Evolutionary conservation across 2,329 filamentous ascomycete genomes (phyloP).

Genomic region (Cladophialophora carrionii): DNA sequence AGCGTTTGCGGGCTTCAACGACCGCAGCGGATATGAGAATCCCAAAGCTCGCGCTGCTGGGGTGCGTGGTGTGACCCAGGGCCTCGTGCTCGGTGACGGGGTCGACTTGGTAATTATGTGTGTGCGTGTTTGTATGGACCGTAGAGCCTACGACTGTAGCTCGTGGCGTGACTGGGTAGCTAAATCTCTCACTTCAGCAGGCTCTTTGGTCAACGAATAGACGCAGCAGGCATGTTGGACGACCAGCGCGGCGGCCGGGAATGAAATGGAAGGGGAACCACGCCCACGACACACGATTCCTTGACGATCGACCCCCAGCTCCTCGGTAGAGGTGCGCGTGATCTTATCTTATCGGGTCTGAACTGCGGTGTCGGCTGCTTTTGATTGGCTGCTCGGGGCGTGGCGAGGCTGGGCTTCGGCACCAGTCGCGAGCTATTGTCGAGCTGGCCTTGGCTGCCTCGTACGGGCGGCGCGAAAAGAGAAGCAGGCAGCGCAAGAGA

Average conservation of each 20-base stretch:
- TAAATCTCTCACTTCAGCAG: too few relatives aligned
- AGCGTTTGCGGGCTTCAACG: too few relatives aligned
- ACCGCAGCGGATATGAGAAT: background rate
- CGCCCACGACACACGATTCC: too few relatives aligned
- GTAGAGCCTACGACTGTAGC: background rate
- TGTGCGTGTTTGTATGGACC: too few relatives aligned
- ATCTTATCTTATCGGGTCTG: slow-evolving; percentile 5
- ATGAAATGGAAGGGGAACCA: background rate
- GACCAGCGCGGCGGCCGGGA: background rate
- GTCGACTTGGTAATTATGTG: too few relatives aligned
- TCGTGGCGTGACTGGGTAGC: background rate
- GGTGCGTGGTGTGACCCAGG: background rate
- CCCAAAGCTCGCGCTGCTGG: background rate
- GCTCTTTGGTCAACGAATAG: too few relatives aligned
- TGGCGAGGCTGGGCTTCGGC: background rate
- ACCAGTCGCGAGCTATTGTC: background rate
- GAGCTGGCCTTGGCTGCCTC: too few relatives aligned
- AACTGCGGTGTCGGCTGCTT: background rate
- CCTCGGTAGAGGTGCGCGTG: background rate
- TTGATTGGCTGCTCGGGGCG: background rate
- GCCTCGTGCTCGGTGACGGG: too few relatives aligned
- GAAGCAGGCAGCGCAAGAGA: background rate
- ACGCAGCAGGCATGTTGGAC: background rate
- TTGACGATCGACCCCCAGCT: background rate
- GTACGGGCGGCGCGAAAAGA: too few relatives aligned